phyloP scores from a whole-genome alignment of 257 asterid genomes.

The Echium plantagineum region DNA sequence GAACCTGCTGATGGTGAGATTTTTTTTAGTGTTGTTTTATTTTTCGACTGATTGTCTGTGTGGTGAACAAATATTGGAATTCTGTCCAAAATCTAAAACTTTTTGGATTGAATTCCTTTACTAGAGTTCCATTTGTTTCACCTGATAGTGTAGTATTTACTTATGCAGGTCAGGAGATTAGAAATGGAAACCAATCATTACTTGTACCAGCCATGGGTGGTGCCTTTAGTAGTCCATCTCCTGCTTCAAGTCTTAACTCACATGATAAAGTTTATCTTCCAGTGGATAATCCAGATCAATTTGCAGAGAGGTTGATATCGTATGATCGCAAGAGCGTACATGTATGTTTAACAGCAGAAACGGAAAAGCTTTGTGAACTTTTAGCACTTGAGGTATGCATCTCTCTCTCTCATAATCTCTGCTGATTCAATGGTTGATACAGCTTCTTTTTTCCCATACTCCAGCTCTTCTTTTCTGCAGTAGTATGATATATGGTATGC shows the following conservation, averaged over 20 bases:
- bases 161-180: slow-evolving; percentile 8
- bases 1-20: slow-evolving; percentile 15
- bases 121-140: neutral
- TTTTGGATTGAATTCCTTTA: too few species aligned
- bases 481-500: too few species aligned
- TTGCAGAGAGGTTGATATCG: slow-evolving; percentile 19
- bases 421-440: too few species aligned
- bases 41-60: neutral
- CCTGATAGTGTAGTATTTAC: neutral
- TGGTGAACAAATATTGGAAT: neutral
- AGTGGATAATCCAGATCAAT: slow-evolving; percentile 21
- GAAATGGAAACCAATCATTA: slow-evolving; percentile 9
- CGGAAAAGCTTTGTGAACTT: slow-evolving; percentile 21
- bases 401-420: neutral
- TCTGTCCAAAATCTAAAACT: neutral
- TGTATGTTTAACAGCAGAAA: slow-evolving; percentile 21
- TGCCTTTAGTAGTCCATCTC: neutral
- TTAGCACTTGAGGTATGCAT: slow-evolving; percentile 51
- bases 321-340: slow-evolving; percentile 31
- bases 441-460: too few species aligned
- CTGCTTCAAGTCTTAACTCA: slow-evolving; percentile 11
- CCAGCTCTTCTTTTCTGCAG: too few species aligned
- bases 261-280: slow-evolving; percentile 2
- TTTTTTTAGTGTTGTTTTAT: neutral
- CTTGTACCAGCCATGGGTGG: slow-evolving; percentile 8